phyloP scores from a whole-genome alignment of 2,329 filamentous ascomycete genomes.

The Capronia americana region DNA sequence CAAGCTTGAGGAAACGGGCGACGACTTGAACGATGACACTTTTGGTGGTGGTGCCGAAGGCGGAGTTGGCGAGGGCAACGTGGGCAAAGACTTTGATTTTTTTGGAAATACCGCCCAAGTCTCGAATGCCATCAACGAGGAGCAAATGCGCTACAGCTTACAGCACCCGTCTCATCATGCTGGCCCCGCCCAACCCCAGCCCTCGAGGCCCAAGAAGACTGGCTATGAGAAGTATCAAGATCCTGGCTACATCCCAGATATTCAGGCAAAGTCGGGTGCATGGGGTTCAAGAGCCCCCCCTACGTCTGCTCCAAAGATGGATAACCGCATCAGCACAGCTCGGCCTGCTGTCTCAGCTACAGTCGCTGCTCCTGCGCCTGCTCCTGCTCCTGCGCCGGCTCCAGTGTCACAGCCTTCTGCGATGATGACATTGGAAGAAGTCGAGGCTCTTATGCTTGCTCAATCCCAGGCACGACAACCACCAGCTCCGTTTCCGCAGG shows the following conservation, averaged over 20 bases:
- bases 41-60: slow-evolving; percentile 68
- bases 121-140: slow-evolving; percentile 83
- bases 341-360: slow-evolving; percentile 39
- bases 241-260: slow-evolving; percentile 81
- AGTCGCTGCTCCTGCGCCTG: slow-evolving; percentile 41
- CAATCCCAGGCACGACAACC: slow-evolving; percentile 25
- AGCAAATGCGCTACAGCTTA: slow-evolving; percentile 82
- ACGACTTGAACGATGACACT: slow-evolving; percentile 96
- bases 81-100: slow-evolving; percentile 97
- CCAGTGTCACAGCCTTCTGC: slow-evolving; percentile 49
- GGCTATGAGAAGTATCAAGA: slow-evolving; percentile 94
- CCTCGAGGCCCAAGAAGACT: slow-evolving; percentile 69
- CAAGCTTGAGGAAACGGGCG: slow-evolving; percentile 86
- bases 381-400: slow-evolving; percentile 31
- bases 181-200: slow-evolving; percentile 52
- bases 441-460: slow-evolving; percentile 87
- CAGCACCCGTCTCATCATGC: slow-evolving; percentile 60
- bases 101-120: slow-evolving; percentile 91
- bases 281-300: slow-evolving; percentile 73
- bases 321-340: slow-evolving; percentile 36
- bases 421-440: slow-evolving; percentile 94
- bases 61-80: slow-evolving; percentile 56
- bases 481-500: slow-evolving; percentile 40
- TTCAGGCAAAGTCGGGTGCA: slow-evolving; percentile 90
- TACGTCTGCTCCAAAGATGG: slow-evolving; percentile 46